Conservation (phyloP, 371 early-diverging fungal species). For the Mortierella sp. region DNA sequence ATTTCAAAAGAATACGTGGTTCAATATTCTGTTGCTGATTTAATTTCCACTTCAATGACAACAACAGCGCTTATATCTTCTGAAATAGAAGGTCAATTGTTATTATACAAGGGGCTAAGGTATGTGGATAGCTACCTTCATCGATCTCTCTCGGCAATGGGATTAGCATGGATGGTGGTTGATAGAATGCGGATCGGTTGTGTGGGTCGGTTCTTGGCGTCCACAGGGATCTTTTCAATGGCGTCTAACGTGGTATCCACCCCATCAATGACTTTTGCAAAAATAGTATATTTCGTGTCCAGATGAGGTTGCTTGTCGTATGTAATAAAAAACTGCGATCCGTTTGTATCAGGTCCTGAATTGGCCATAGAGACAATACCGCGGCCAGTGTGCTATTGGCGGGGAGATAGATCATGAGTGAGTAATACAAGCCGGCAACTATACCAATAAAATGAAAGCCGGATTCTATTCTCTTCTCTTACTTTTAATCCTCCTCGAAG, state of each 20-base stretch:
- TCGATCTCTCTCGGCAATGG: constrained; percentile 81
- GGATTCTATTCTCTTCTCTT: not conserved
- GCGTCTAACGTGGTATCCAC: constrained; percentile 87
- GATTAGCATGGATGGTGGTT: constrained; percentile 96
- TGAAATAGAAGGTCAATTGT: too few species aligned
- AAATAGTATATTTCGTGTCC: constrained; percentile 93
- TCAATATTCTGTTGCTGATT: too few species aligned
- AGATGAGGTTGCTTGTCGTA: constrained; percentile 87
- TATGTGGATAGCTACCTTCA: not conserved
- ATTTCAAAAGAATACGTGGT: too few species aligned
- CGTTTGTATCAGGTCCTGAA: constrained; percentile 90
- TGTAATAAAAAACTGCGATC: constrained; percentile 95
- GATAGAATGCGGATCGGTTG: constrained; percentile 83
- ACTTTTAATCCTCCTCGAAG: constrained; percentile 86
- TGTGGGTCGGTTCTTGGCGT: constrained; percentile 85
- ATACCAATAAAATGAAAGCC: too few species aligned
- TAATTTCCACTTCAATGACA: too few species aligned
- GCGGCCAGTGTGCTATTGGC: constrained; percentile 81
- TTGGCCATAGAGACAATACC: constrained; percentile 97
- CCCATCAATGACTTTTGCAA: constrained; percentile 96
- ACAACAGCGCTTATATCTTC: too few species aligned
- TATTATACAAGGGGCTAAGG: too few species aligned
- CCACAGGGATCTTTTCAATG: constrained; percentile 90
- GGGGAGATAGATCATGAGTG: not conserved
- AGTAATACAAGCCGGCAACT: not conserved